Conservation (phyloP, 225 moss, liverwort and hornwort genomes). For the Straminergon stramineum region DNA sequence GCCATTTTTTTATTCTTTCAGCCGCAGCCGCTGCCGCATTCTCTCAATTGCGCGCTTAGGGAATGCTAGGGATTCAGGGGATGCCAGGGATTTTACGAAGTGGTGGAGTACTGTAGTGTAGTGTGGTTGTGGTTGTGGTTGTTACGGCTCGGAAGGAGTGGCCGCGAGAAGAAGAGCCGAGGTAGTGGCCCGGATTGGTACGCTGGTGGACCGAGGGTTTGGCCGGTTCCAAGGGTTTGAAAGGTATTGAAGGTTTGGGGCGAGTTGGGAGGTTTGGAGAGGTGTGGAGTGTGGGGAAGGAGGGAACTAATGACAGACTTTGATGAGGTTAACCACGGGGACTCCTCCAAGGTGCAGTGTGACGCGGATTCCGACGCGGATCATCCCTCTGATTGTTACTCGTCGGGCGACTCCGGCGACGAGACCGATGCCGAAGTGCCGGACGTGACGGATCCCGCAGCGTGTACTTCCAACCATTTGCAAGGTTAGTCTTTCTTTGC, state of each 20-base stretch:
- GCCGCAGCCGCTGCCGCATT: not conserved
- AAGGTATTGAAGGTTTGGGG: not conserved
- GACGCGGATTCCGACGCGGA: slow-evolving; percentile 62
- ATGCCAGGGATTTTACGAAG: not conserved
- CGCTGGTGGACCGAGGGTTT: not conserved
- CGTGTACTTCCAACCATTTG: slow-evolving; percentile 20
- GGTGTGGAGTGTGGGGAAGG: not conserved
- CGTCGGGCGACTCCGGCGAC: slow-evolving; percentile 45
- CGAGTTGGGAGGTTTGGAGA: not conserved
- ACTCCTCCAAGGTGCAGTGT: slow-evolving; percentile 40
- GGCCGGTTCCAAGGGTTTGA: not conserved
- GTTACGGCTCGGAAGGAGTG: not conserved
- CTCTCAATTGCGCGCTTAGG: not conserved
- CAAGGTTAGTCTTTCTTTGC: slow-evolving; percentile 9
- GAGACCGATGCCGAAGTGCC: slow-evolving; percentile 94
- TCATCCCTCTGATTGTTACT: slow-evolving; percentile 60
- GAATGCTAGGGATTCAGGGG: not conserved
- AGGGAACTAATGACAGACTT: slow-evolving; percentile 74
- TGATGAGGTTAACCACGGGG: slow-evolving; percentile 58
- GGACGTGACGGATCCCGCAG: slow-evolving; percentile 54
- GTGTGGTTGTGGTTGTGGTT: not conserved
- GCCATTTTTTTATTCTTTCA: not conserved
- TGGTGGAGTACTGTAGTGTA: no score
- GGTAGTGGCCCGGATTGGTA: not conserved
- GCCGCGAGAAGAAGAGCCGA: not conserved